Conservation (phyloP, 495 filamentous ascomycete species). For the Acidomyces sp. region DNA sequence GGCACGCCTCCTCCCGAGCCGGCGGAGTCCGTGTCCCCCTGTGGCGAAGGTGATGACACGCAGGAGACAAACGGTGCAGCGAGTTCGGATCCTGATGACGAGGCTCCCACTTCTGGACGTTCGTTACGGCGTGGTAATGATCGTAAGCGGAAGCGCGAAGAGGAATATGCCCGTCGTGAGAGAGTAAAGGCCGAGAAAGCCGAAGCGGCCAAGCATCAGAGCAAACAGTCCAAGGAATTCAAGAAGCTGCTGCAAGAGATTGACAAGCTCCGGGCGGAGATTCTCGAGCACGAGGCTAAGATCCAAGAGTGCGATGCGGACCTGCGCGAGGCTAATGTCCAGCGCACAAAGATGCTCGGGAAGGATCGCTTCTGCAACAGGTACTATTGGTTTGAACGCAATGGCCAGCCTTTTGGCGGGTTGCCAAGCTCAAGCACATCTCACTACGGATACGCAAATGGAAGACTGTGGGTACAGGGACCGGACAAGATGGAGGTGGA, state of each 20-base stretch:
- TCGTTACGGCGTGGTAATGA: conserved; percentile 68
- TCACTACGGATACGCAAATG: conserved; percentile 79
- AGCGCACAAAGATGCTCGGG: conserved; percentile 74
- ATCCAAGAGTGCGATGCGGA: conserved; percentile 80
- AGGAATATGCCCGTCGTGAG: conserved; percentile 37
- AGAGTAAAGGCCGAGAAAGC: conserved; percentile 60
- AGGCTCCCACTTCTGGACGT: conserved; percentile 45
- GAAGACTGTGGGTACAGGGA: conserved; percentile 89
- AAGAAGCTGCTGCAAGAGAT: conserved; percentile 78
- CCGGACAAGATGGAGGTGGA: conserved; percentile 78
- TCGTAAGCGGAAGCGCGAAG: conserved; percentile 55
- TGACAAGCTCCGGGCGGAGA: conserved; percentile 63
- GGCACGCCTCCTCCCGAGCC: conserved; percentile 45
- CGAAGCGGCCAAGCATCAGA: conserved; percentile 72
- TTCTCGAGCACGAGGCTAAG: conserved; percentile 68
- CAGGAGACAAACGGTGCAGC: conserved; percentile 18
- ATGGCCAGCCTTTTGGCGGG: conserved; percentile 91
- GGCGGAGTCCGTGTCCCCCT: conserved; percentile 51
- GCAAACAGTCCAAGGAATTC: conserved; percentile 62
- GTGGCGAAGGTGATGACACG: conserved; percentile 36
- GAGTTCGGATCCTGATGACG: conserved; percentile 46
- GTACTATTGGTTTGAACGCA: conserved; percentile 98
- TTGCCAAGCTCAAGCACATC: conserved; percentile 80
- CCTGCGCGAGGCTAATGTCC: conserved; percentile 82
- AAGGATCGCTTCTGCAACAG: conserved; percentile 95